phyloP scores from a whole-genome alignment of 202 grass and related monocot genomes.

The Schoenoplectus triqueter region DNA sequence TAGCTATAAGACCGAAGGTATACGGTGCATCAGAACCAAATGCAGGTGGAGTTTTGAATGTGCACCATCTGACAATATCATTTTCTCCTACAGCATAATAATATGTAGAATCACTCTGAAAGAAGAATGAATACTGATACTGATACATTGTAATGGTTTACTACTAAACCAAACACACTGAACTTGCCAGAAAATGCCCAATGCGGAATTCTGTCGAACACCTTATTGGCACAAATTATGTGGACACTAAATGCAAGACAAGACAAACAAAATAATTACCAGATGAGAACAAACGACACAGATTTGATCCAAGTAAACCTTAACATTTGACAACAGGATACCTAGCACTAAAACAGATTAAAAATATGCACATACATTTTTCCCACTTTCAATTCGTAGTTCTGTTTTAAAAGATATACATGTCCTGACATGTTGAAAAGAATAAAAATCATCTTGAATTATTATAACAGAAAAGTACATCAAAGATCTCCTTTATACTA shows the following conservation, averaged over 20 bases:
- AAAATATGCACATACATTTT: not conserved
- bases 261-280: not conserved
- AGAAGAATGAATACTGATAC: conserved; percentile 47
- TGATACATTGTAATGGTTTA: not conserved
- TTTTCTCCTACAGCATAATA: conserved; percentile 78
- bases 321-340: not conserved
- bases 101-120: conserved; percentile 56
- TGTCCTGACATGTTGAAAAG: no score
- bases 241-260: not conserved
- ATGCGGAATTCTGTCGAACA: not conserved
- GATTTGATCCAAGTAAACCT: not conserved
- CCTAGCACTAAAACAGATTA: not conserved
- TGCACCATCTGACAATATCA: conserved; percentile 55
- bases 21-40: conserved; percentile 73
- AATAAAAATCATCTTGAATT: no score
- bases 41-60: conserved; percentile 67
- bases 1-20: conserved; percentile 16
- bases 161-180: not conserved
- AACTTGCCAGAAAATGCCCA: not conserved
- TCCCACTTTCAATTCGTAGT: no score
- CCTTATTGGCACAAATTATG: not conserved
- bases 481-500: no score
- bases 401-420: no score
- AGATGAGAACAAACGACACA: not conserved
- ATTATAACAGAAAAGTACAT: no score